A percentile compares a stretch with the other conserved stretches of the same genome.
Evolutionary conservation across 768 basidiomycete species (phyloP).

Genomic region (Amanita inopinata): DNA sequence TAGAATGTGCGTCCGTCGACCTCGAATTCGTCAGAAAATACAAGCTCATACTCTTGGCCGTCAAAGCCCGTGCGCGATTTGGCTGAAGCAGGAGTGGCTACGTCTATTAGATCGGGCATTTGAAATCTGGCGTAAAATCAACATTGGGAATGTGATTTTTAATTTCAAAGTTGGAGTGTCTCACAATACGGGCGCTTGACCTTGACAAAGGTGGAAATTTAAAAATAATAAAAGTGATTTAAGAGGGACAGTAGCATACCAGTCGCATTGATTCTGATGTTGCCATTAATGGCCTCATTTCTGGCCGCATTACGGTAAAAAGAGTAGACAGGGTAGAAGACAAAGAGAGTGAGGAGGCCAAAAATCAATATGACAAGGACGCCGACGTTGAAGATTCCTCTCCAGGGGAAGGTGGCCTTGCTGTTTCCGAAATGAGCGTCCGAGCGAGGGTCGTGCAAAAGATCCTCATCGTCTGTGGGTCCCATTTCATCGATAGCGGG

Average conservation of each 20-base stretch:
- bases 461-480: slow-evolving; percentile 66
- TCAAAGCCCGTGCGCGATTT: slow-evolving; percentile 63
- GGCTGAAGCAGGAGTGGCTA: slow-evolving; percentile 52
- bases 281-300: slow-evolving; percentile 45
- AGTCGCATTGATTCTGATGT: slow-evolving; percentile 54
- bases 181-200: slow-evolving; percentile 51
- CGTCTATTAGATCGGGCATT: slow-evolving; percentile 60
- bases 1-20: slow-evolving; percentile 54
- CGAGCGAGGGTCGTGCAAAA: slow-evolving; percentile 53
- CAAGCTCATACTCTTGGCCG: slow-evolving; percentile 54
- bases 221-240: slow-evolving; percentile 3
- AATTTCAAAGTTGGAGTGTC: slow-evolving; percentile 10
- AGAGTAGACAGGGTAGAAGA: slow-evolving; percentile 64
- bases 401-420: slow-evolving; percentile 30
- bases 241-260: slow-evolving; percentile 16
- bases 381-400: slow-evolving; percentile 53
- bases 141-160: not conserved
- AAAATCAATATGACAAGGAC: slow-evolving; percentile 54
- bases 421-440: slow-evolving; percentile 18
- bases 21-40: slow-evolving; percentile 77
- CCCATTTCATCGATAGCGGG: slow-evolving; percentile 46
- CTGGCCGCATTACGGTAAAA: slow-evolving; percentile 33
- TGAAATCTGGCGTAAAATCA: slow-evolving; percentile 20
- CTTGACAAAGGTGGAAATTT: slow-evolving; percentile 19
- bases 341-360: slow-evolving; percentile 64